Conservation (phyloP, 2,329 filamentous ascomycete genomes). For the Neopestalotiopsis clavispora region DNA sequence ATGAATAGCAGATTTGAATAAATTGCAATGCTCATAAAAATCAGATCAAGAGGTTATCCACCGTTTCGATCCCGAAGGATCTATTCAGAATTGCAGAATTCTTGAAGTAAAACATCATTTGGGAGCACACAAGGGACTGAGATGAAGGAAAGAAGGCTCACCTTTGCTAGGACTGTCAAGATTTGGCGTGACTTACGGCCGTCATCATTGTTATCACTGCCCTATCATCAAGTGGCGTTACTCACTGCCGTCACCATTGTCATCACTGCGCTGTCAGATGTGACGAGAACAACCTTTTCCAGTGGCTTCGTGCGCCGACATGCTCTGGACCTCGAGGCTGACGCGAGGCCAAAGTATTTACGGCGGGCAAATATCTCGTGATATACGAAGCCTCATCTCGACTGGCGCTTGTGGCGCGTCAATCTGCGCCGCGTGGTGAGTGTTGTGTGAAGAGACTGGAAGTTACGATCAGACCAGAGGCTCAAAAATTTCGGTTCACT, state of each 20-base stretch:
- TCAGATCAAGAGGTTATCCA: constrained; percentile 40
- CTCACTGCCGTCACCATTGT: no score
- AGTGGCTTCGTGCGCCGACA: no score
- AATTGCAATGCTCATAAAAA: constrained; percentile 10
- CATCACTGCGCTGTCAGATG: no score
- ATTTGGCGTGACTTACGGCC: neutral
- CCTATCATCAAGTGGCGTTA: no score
- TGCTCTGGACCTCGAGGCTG: no score
- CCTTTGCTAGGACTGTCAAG: neutral
- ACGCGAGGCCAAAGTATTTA: no score
- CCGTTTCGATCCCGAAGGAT: constrained; percentile 31
- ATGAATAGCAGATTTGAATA: neutral
- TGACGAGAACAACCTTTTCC: no score
- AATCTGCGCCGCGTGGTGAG: no score
- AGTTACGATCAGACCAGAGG: neutral
- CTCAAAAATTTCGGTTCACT: neutral
- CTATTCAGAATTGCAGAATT: constrained; percentile 43
- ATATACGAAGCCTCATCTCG: no score
- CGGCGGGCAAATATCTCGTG: no score
- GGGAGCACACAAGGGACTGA: neutral
- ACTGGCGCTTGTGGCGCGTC: no score
- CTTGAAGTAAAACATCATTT: constrained; percentile 37
- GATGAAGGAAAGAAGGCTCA: neutral
- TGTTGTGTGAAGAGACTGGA: neutral
- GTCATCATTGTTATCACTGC: no score